Conservation (phyloP, 371 early-diverging fungal genomes). For the Mortierella sp. region DNA sequence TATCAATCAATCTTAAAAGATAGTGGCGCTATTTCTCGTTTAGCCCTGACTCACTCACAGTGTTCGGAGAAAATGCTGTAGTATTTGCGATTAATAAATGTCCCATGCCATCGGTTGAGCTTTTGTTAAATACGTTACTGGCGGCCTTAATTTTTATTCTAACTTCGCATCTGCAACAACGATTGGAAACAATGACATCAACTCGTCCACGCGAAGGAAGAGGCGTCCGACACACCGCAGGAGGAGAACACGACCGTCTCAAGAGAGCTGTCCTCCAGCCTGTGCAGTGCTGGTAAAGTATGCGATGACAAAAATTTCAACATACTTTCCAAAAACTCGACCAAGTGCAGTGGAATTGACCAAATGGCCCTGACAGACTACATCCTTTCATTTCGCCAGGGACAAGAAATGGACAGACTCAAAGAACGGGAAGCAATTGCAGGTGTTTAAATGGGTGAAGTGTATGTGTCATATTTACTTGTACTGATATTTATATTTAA, state of each 20-base stretch:
- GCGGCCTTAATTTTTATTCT: background rate
- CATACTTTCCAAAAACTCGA: background rate
- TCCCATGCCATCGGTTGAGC: background rate
- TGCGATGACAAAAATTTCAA: background rate
- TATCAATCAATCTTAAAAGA: conserved; percentile 3
- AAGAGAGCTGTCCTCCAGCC: conserved; percentile 56
- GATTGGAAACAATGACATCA: conserved; percentile 34
- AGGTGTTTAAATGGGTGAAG: conserved; percentile 71
- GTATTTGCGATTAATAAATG: background rate
- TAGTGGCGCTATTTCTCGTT: conserved; percentile 14
- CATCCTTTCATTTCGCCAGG: conserved; percentile 16
- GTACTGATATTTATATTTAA: background rate
- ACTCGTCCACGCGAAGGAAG: conserved; percentile 56
- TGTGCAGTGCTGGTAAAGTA: conserved; percentile 54
- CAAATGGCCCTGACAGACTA: background rate
- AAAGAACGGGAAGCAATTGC: conserved; percentile 62
- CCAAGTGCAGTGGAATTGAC: background rate
- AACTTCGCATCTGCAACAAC: conserved; percentile 3
- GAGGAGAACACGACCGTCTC: conserved; percentile 55
- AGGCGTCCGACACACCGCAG: conserved; percentile 45
- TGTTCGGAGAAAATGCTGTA: background rate
- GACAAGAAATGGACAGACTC: conserved; percentile 72
- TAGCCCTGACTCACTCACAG: conserved; percentile 8
- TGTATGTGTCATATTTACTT: conserved; percentile 51
- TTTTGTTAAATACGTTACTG: too few species aligned